Conservation (phyloP, 192 early-diverging fungal genomes). For the Gryganskiella cystojenkinii region DNA sequence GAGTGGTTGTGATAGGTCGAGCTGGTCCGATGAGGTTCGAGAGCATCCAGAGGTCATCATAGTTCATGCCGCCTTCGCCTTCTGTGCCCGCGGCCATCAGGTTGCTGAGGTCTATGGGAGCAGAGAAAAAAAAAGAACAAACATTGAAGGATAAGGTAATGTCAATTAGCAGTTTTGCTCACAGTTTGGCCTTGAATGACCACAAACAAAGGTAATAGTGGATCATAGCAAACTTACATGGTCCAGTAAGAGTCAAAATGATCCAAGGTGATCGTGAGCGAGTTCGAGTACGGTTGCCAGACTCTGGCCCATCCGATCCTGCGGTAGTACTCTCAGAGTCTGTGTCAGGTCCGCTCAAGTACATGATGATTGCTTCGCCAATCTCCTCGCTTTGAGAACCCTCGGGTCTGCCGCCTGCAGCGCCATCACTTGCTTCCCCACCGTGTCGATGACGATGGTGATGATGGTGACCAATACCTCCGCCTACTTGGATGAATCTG, state of each 20-base stretch:
- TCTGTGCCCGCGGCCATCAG: conserved; percentile 33
- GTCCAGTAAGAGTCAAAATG: conserved; percentile 34
- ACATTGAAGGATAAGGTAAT: too few species aligned
- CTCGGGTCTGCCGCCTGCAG: neutral
- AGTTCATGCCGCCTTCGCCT: conserved; percentile 31
- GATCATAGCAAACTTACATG: conserved; percentile 21
- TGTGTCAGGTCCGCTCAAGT: conserved; percentile 15
- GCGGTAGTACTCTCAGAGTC: conserved; percentile 7
- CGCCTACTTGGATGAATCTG: conserved; percentile 37
- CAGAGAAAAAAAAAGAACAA: neutral
- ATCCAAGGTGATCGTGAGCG: conserved; percentile 44
- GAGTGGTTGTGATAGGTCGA: conserved; percentile 54
- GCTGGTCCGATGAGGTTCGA: conserved; percentile 55
- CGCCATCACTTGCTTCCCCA: neutral
- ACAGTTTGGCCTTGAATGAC: too few species aligned
- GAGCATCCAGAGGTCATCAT: conserved; percentile 54
- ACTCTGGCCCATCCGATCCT: conserved; percentile 5
- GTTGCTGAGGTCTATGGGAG: conserved; percentile 35
- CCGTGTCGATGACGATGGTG: neutral
- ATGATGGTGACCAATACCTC: conserved; percentile 3
- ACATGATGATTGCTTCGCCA: conserved; percentile 37
- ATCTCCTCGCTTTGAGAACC: conserved; percentile 16
- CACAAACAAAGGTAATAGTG: conserved; percentile 1
- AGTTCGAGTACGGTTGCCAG: conserved; percentile 1
- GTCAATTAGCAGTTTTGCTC: too few species aligned